Percentiles rank a stretch among this genome's conserved stretches.
Evolutionary conservation across 495 filamentous ascomycete genomes (phyloP).

Genomic region (Daldinia grandis): DNA sequence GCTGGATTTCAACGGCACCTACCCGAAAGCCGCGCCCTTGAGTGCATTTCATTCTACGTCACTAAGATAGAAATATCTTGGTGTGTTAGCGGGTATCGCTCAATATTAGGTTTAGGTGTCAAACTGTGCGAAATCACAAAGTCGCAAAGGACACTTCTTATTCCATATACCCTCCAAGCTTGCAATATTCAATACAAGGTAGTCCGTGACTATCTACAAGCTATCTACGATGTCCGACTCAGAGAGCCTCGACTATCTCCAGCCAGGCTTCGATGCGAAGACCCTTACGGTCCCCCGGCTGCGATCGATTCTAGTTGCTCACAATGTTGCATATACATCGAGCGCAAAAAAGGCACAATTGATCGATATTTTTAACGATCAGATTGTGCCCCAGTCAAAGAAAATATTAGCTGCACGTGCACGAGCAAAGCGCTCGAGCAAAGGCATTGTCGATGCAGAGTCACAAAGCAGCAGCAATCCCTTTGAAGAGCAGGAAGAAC

Average conservation of each 20-base stretch:
- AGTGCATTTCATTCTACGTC: slow-evolving; percentile 20
- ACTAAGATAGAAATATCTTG: slow-evolving; percentile 6
- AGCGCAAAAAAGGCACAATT: slow-evolving; percentile 87
- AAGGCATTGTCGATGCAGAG: slow-evolving; percentile 83
- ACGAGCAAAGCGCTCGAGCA: slow-evolving; percentile 78
- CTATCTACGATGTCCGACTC: slow-evolving; percentile 63
- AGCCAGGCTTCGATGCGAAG: slow-evolving; percentile 81
- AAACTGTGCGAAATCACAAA: slow-evolving; percentile 5
- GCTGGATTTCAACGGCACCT: slow-evolving; percentile 5
- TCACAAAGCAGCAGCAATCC: slow-evolving; percentile 59
- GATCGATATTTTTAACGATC: slow-evolving; percentile 79
- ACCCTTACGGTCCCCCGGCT: slow-evolving; percentile 85
- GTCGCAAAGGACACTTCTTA: not conserved
- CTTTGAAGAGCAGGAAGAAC: slow-evolving; percentile 54
- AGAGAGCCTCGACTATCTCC: slow-evolving; percentile 81
- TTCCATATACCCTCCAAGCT: not conserved
- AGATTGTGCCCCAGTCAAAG: slow-evolving; percentile 78
- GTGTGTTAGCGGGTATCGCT: slow-evolving; percentile 10
- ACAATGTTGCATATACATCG: slow-evolving; percentile 84
- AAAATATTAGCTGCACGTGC: slow-evolving; percentile 78
- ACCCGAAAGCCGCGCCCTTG: not conserved
- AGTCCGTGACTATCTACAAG: not conserved
- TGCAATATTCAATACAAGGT: slow-evolving; percentile 1
- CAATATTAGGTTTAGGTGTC: slow-evolving; percentile 3
- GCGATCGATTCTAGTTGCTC: slow-evolving; percentile 85